Evolutionary conservation across 306 rosid species (phyloP).

Genomic region (Comarum palustre): DNA sequence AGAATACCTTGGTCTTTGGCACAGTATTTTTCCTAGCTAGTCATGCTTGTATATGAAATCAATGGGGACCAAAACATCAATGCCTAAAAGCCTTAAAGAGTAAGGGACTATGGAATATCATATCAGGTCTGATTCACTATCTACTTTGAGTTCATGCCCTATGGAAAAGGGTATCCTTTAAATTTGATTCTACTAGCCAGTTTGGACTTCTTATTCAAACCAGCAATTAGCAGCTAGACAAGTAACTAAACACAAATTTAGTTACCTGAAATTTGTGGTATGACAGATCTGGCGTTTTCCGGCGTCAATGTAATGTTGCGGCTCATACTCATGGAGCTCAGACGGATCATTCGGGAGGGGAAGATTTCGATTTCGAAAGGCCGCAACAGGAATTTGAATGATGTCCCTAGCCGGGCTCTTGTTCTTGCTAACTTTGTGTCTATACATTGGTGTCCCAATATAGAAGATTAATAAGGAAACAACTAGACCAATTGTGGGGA

Average conservation of each 20-base stretch:
- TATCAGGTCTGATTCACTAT: constrained; percentile 7
- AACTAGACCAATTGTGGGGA: constrained; percentile 54
- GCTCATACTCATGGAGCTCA: constrained; percentile 53
- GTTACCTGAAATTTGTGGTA: constrained; percentile 57
- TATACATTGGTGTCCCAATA: constrained; percentile 54
- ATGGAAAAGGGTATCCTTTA: neutral
- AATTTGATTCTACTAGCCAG: neutral
- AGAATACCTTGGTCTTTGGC: constrained; percentile 13
- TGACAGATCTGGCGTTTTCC: constrained; percentile 51
- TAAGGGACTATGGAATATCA: constrained; percentile 9
- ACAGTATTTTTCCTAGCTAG: constrained; percentile 23
- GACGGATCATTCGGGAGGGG: constrained; percentile 43
- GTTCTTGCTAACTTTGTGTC: constrained; percentile 53
- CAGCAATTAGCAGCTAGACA: neutral
- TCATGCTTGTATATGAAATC: constrained; percentile 3
- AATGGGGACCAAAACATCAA: constrained; percentile 1
- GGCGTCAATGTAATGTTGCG: constrained; percentile 34
- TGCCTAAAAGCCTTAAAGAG: neutral
- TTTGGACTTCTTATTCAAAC: neutral
- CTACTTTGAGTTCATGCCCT: constrained; percentile 15
- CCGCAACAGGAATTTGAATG: constrained; percentile 38
- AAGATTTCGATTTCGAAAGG: constrained; percentile 49
- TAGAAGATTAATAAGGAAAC: constrained; percentile 47
- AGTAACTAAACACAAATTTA: neutral
- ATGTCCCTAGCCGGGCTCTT: constrained; percentile 42